Evolutionary conservation across 257 asterid genomes (phyloP), one percentile per base, ranked within the genome.

Genomic region (Galeopsis tetrahit): DNA sequence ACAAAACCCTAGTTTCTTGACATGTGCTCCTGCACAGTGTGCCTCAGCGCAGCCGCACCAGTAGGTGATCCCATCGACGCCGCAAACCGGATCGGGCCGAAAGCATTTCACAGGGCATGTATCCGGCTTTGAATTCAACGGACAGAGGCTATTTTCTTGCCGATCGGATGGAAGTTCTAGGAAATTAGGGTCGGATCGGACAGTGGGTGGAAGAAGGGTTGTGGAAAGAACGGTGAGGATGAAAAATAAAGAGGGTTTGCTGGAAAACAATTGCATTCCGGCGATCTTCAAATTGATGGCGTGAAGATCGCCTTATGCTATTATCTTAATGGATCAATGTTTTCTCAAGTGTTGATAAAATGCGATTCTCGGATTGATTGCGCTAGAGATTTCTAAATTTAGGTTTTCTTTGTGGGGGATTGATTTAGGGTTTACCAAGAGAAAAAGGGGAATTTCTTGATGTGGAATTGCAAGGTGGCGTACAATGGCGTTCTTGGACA

Each of bases 31-130:
- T 15, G 88, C 88, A 75, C 98, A 93, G 42, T 79, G 87, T 10
- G 97, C 98, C 61, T 93, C 98, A 14, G 92, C 88, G 82, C 98
- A 93, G 60, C 98, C 98, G 77, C 98, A 93, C 98, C 98, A 93
- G 69, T 93, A 93, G 71, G 97, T 93, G 21, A 85, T 81, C 43
- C 97, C 96, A 63, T 93, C 90, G 13, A 72, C 87, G 10, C 97
- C 98, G 77, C 98, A 93, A 15, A 91, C 98, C 46, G 98, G 98
- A 69, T 91, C 96, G 53, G 97, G 83, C 7, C 96, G 90, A 85
- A 93, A 93, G 70, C 98, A 93, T 59, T 87, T 91, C 21, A 89
- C 85, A 34, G 97, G 97, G 72, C 98, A 93, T 33, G 75, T 75
- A 14, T 75, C 81, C 44, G 77, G 66, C 4, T 55, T 78, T 5